Evolutionary conservation across 495 filamentous ascomycete species (phyloP).

Genomic region (Aspergillus affinis): DNA sequence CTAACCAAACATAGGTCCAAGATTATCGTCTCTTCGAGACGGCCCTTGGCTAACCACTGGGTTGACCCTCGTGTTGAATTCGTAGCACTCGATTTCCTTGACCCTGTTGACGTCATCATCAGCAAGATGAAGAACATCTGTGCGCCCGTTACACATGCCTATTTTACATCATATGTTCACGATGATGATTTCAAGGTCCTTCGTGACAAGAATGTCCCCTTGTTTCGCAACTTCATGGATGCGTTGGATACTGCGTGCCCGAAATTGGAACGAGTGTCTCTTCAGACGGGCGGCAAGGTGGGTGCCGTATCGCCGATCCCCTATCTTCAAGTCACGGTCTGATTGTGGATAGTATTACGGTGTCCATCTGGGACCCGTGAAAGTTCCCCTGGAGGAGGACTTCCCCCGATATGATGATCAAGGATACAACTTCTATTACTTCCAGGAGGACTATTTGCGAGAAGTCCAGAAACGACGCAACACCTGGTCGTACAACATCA

Average conservation of each 20-base stretch:
- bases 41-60: conserved; percentile 18
- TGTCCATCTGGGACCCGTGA: conserved; percentile 30
- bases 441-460: conserved; percentile 32
- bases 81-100: conserved; percentile 24
- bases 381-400: conserved; percentile 25
- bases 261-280: conserved; percentile 18
- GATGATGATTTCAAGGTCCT: conserved; percentile 29
- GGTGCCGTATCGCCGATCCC: conserved; percentile 1
- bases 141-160: conserved; percentile 28
- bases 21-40: conserved; percentile 30
- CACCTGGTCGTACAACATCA: conserved; percentile 32
- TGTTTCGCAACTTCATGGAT: conserved; percentile 33
- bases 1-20: conserved; percentile 12
- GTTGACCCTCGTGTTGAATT: conserved; percentile 27
- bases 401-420: conserved; percentile 26
- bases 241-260: conserved; percentile 20
- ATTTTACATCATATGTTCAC: conserved; percentile 34
- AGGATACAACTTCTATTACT: conserved; percentile 35
- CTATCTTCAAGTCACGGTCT: neutral
- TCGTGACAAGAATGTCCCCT: conserved; percentile 19
- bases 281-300: conserved; percentile 32
- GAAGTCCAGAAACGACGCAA: conserved; percentile 16
- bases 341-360: conserved; percentile 27
- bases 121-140: conserved; percentile 15
- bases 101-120: conserved; percentile 11